These are phyloP conservation scores for Puccinia coronata DNA, from an alignment of 1,284 basidiomycete genomes.

Conservation along the genomic window DNA sequence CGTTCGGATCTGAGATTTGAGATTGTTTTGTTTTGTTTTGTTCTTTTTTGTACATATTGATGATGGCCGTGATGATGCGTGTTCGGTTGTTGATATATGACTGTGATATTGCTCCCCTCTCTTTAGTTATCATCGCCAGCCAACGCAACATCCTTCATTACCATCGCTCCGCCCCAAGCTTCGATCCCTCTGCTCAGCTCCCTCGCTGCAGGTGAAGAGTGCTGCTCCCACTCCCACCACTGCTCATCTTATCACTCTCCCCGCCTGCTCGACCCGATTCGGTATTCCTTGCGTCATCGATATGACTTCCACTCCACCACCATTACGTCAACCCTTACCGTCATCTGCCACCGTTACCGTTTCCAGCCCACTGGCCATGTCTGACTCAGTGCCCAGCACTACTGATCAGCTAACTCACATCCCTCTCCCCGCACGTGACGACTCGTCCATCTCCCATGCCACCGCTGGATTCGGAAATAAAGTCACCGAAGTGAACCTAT, in stretches of 20 bases:
- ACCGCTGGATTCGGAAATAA: conserved; percentile 49
- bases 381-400: neutral
- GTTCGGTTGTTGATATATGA: neutral
- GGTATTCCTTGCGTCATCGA: conserved; percentile 50
- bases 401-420: conserved; percentile 16
- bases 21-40: neutral
- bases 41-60: neutral
- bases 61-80: neutral
- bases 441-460: conserved; percentile 56
- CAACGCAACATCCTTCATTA: conserved; percentile 15
- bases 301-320: conserved; percentile 42
- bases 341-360: conserved; percentile 6
- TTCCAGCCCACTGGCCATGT: neutral
- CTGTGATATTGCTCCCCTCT: neutral
- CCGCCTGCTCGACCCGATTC: conserved; percentile 41
- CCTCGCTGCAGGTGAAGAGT: neutral
- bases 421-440: conserved; percentile 63
- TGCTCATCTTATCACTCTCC: conserved; percentile 34
- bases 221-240: neutral
- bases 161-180: conserved; percentile 6
- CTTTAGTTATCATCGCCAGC: neutral
- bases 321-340: conserved; percentile 5
- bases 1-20: neutral
- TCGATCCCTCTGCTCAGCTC: neutral
- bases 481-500: neutral